Percentiles rank a stretch among this genome's conserved stretches.
Conservation (phyloP, 2,329 filamentous ascomycete genomes). For the Aspergillus tamarii region DNA sequence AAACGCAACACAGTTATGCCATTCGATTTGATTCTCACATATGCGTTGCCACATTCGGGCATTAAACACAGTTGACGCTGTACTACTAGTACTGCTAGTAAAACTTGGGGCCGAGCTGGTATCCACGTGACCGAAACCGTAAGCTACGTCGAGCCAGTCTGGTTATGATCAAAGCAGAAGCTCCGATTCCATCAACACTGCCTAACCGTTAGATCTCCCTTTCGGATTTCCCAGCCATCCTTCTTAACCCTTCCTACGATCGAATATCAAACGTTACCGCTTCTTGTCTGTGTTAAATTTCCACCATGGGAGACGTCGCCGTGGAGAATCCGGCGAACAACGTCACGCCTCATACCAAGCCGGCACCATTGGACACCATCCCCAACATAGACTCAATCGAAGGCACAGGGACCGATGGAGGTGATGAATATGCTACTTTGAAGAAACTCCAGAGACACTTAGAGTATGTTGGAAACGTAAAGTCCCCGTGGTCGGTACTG, state of each 20-base stretch:
- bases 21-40: conserved; percentile 5
- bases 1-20: not conserved
- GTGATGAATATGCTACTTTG: conserved; percentile 90
- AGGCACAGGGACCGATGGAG: conserved; percentile 76
- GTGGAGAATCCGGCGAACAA: conserved; percentile 79
- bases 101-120: not conserved
- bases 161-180: conserved; percentile 13
- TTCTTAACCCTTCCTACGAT: not conserved
- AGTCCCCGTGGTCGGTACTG: conserved; percentile 16
- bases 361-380: conserved; percentile 74
- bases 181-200: conserved; percentile 8
- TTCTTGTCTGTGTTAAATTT: conserved; percentile 9
- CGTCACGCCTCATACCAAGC: conserved; percentile 78
- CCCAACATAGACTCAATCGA: conserved; percentile 90
- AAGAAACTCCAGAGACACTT: conserved; percentile 97
- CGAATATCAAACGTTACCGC: not conserved
- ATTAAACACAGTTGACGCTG: not conserved
- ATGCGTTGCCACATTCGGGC: conserved; percentile 7
- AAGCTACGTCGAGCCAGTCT: conserved; percentile 13
- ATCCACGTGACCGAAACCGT: conserved; percentile 8
- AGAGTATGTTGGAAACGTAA: conserved; percentile 63
- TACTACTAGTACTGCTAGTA: not conserved
- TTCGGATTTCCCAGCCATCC: not conserved
- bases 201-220: not conserved
- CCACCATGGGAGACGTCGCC: conserved; percentile 79